Percentiles rank a stretch among this genome's conserved stretches.
Evolutionary conservation across 202 grass and related monocot species (phyloP).

Genomic region (Hordeum pubiflorum): DNA sequence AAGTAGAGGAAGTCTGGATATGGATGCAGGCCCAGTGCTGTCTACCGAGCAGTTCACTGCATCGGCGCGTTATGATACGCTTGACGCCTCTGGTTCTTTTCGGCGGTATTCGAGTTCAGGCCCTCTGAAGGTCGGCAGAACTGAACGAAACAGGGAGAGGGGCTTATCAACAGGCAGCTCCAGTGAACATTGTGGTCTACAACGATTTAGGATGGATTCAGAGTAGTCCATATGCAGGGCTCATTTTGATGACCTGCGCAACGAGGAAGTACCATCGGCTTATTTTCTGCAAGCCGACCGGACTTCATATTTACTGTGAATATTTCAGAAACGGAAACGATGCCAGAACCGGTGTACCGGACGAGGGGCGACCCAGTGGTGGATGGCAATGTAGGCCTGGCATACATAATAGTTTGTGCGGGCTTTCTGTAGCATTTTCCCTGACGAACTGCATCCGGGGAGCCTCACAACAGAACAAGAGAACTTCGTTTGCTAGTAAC

Average conservation of each 20-base stretch:
- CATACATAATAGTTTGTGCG: neutral
- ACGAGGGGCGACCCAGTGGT: neutral
- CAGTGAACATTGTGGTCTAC: slow-evolving; percentile 54
- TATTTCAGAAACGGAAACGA: neutral
- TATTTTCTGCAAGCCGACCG: slow-evolving; percentile 20
- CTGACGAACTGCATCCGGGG: neutral
- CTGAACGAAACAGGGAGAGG: slow-evolving; percentile 33
- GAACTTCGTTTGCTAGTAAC: neutral
- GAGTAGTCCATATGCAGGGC: slow-evolving; percentile 36
- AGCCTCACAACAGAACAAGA: neutral
- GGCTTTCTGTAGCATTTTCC: neutral
- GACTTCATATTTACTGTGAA: slow-evolving; percentile 16
- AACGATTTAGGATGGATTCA: slow-evolving; percentile 50
- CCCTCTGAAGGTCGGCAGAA: slow-evolving; percentile 42
- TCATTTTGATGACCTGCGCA: slow-evolving; percentile 15
- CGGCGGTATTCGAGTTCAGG: slow-evolving; percentile 70
- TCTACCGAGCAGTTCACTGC: slow-evolving; percentile 42
- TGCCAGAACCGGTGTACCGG: neutral
- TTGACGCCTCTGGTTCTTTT: slow-evolving; percentile 78
- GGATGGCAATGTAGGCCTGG: neutral
- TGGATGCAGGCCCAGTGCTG: slow-evolving; percentile 25
- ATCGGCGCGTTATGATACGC: slow-evolving; percentile 51
- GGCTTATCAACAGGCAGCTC: slow-evolving; percentile 67
- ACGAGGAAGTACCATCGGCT: slow-evolving; percentile 20
- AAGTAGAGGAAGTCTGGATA: slow-evolving; percentile 42